Conservation (phyloP, 2,329 filamentous ascomycete genomes). For the Aschersonia sp. region DNA sequence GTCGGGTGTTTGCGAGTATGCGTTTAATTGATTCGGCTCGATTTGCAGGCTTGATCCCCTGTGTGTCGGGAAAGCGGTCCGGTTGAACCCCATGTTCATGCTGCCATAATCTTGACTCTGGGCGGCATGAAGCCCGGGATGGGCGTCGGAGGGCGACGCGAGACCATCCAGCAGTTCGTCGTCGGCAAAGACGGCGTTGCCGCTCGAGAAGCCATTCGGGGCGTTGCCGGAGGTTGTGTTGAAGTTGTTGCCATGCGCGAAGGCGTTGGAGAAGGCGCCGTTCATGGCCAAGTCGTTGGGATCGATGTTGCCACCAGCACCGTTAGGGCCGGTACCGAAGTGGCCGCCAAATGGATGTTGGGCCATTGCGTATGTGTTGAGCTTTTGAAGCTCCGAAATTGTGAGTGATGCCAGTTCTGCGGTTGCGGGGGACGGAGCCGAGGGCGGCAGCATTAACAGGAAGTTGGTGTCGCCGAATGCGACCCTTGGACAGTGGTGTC, state of each 20-base stretch:
- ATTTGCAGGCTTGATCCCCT: constrained; percentile 43
- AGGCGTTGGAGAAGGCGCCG: constrained; percentile 44
- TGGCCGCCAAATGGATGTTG: constrained; percentile 38
- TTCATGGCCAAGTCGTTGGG: constrained; percentile 71
- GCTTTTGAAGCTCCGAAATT: constrained; percentile 5
- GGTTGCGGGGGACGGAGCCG: constrained; percentile 2
- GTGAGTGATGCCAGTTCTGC: constrained; percentile 5
- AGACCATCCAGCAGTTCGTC: constrained; percentile 76
- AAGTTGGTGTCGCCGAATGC: constrained; percentile 1
- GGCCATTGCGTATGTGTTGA: constrained; percentile 26
- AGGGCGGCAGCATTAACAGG: constrained; percentile 2
- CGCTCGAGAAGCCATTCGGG: constrained; percentile 59
- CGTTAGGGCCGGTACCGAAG: constrained; percentile 36
- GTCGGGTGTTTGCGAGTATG: constrained; percentile 84
- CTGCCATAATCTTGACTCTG: constrained; percentile 41
- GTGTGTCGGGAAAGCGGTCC: constrained; percentile 37
- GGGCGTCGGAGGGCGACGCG: constrained; percentile 36
- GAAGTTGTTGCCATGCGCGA: constrained; percentile 33
- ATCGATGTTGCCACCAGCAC: constrained; percentile 47
- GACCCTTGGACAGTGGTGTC: not conserved
- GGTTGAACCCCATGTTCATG: constrained; percentile 43
- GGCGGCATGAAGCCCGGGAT: constrained; percentile 30
- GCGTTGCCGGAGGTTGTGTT: constrained; percentile 44
- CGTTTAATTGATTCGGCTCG: constrained; percentile 56
- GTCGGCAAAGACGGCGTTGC: constrained; percentile 67